Base-by-base conservation (phyloP, 2,329 filamentous ascomycete genomes). In the Beauveria varroae region DNA sequence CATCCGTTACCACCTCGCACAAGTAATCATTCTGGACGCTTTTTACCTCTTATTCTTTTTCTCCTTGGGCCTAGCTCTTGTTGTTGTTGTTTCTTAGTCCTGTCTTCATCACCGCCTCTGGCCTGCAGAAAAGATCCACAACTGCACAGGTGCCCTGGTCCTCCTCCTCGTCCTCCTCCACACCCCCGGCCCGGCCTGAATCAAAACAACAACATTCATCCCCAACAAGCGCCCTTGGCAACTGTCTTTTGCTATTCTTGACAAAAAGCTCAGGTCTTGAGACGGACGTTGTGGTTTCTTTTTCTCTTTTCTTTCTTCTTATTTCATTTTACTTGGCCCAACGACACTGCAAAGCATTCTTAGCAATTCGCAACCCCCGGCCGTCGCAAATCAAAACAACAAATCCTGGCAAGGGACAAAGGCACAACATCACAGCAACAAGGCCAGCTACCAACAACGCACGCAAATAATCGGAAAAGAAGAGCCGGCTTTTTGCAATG, bases 401-500 rank as follows among this genome's bases (percentile, higher is more conserved):
- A 14, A 4, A 34, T 34, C 12, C 30, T 34, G 30, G 30, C 30
- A 34, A 34, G 12, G 12, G 5, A 34, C 5, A 34, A 5, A 34
- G 22, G 6, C 46, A 28, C 46, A 49, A 28, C 22, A 49, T 28
- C 30, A 34, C 30, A 34, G 30, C 30, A 34, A 34, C 30, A 34
- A 14, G 30, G 30, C 12, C 30, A 34, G 30, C 30, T 34, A 4
- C 30, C 30, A 14, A 34, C 30, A 34, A 34, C 30, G 30, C 30
- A 34, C 30, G 30, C 30, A 34, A 14, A 14, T 14, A 34, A 34
- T 34, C 30, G 12, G 12, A 34, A 34, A 53, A 10, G 49, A 28
- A 55, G 67, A 68, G 67, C 67, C 67, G 70, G 66, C 66, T 34
- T 34, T 65, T 67, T 64, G 69, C 68, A 68, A 84, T 83, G 81